Evolutionary conservation across 371 early-diverging fungal genomes (phyloP), one percentile per base, ranked within the genome.

Genomic region (Catenaria anguillulae): DNA sequence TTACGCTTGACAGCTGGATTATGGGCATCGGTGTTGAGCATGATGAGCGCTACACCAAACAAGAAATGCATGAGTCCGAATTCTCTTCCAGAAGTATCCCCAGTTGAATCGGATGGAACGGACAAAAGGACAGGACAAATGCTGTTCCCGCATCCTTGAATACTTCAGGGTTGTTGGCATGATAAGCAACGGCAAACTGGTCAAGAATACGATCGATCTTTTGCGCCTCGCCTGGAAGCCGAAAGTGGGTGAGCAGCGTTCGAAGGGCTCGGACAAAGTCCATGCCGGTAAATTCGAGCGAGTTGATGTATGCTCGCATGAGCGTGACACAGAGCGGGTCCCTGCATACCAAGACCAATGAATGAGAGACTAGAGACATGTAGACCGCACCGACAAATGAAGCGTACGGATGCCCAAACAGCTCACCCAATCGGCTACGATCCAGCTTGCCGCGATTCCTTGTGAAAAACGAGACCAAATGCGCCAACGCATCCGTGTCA

Each of bases 21-120:
- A 34, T 67, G 67, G 21, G 61, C 65, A 60, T 67, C 67, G 33
- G 67, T 67, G 58, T 67, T 65, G 23, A 63, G 65, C 67, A 67
- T 67, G 37, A 67, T 67, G 21, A 67, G 5, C 15, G 60, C n/a
- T n/a, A n/a, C n/a, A n/a, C n/a, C n/a, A n/a, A n/a, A n/a, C n/a
- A n/a, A n/a, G n/a, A n/a, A n/a, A n/a, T n/a, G n/a, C n/a, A n/a
- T n/a, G n/a, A n/a, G n/a, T n/a, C n/a, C n/a, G n/a, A n/a, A n/a
- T n/a, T n/a, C n/a, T n/a, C n/a, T n/a, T n/a, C n/a, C n/a, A n/a
- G n/a, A n/a, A n/a, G n/a, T n/a, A n/a, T n/a, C n/a, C n/a, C n/a
- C n/a, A 56, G n/a, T n/a, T n/a, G n/a, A n/a, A n/a, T n/a, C n/a
- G n/a, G n/a, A n/a, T n/a, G n/a, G n/a, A n/a, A n/a, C n/a, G n/a